These are phyloP conservation scores for Rhodotorula glutinis DNA, from an alignment of 1,284 basidiomycete species.

Conservation along the genomic window DNA sequence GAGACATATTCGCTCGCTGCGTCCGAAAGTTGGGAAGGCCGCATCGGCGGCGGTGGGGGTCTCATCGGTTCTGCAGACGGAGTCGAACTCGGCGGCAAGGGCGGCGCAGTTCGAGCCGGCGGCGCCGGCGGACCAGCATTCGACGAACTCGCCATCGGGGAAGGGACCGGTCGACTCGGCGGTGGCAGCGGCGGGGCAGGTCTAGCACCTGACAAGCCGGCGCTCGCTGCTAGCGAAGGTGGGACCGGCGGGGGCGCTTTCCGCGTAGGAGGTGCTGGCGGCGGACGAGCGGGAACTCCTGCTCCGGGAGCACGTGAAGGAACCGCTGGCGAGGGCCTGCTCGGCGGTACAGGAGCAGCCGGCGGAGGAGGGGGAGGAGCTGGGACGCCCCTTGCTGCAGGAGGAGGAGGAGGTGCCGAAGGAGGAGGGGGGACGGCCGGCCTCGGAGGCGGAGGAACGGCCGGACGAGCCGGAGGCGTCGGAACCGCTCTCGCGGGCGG, in stretches of 20 bases:
- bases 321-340: background rate
- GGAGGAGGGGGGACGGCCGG: conserved; percentile 1
- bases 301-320: background rate
- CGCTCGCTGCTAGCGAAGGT: background rate
- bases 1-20: too few relatives aligned
- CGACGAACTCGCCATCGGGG: background rate
- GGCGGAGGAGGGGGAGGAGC: conserved; percentile 1
- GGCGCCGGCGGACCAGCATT: background rate
- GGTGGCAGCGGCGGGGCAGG: conserved; percentile 8
- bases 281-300: background rate
- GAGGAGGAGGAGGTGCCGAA: conserved; percentile 7
- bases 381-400: background rate
- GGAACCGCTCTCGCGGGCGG: background rate
- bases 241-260: conserved; percentile 6
- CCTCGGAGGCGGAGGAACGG: background rate
- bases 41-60: too few relatives aligned
- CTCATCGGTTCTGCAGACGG: too few relatives aligned
- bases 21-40: too few relatives aligned
- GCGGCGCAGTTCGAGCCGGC: too few relatives aligned
- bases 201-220: background rate
- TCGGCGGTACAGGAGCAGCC: background rate
- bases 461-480: background rate
- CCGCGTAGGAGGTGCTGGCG: background rate
- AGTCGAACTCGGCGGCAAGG: too few relatives aligned
- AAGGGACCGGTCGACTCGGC: background rate